phyloP scores from a whole-genome alignment of 257 asterid species.

The Solanum rostratum region DNA sequence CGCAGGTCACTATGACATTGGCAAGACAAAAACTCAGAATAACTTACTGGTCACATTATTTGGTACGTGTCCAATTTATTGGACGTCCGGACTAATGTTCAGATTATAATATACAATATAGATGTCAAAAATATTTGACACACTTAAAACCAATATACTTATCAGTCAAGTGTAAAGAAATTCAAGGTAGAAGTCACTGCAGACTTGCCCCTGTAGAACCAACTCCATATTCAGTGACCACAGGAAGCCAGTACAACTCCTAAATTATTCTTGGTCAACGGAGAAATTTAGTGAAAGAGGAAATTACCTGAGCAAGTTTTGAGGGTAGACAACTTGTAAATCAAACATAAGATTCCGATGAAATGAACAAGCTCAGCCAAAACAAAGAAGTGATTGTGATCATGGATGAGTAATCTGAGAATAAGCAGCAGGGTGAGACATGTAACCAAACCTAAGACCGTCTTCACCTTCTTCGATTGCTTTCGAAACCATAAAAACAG shows the following conservation, averaged over 20 bases:
- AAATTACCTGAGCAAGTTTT: slow-evolving; percentile 67
- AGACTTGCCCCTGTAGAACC: too few relatives aligned
- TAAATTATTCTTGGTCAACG: not conserved
- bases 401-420: slow-evolving; percentile 39
- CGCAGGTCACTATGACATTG: not conserved
- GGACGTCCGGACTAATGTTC: not conserved
- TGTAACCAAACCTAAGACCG: slow-evolving; percentile 28
- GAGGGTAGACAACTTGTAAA: slow-evolving; percentile 61
- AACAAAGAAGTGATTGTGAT: slow-evolving; percentile 50
- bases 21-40: not conserved
- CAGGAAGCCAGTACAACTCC: not conserved
- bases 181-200: not conserved
- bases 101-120: not conserved
- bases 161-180: not conserved
- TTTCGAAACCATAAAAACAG: slow-evolving; percentile 62
- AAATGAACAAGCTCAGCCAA: slow-evolving; percentile 58
- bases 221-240: not conserved
- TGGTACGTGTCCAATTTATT: not conserved
- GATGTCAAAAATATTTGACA: not conserved
- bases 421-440: slow-evolving; percentile 39
- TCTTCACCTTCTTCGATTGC: slow-evolving; percentile 67
- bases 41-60: not conserved
- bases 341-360: slow-evolving; percentile 54
- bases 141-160: not conserved
- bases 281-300: not conserved